A percentile compares a stretch with the other conserved stretches of the same genome.
phyloP scores from a whole-genome alignment of 768 basidiomycete species.

The Mycena epipterygia region DNA sequence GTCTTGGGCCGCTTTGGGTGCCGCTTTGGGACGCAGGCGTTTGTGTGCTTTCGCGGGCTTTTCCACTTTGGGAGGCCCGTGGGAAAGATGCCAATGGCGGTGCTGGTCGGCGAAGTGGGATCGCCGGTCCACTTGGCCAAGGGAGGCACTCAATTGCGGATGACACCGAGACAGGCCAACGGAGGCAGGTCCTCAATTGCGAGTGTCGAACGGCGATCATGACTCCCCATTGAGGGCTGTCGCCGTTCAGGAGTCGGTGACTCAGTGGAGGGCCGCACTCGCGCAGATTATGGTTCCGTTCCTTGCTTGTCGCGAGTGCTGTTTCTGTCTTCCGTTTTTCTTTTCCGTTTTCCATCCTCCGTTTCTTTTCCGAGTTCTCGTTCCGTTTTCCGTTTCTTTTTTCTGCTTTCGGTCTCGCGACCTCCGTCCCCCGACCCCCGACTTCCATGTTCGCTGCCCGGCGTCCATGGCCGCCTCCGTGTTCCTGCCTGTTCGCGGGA shows the following conservation, averaged over 20 bases:
- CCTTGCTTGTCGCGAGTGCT: not conserved
- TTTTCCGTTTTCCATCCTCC: not conserved
- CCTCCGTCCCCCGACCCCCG: not conserved
- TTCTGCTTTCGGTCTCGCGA: not conserved
- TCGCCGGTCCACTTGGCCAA: too few relatives aligned
- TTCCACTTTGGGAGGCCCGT: too few relatives aligned
- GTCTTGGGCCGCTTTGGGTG: too few relatives aligned
- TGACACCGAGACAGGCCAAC: too few relatives aligned
- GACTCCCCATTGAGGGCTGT: not conserved
- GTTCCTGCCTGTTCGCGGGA: too few relatives aligned
- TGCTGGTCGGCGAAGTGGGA: too few relatives aligned
- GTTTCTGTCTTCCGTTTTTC: not conserved
- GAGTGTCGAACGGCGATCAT: too few relatives aligned
- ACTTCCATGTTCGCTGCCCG: not conserved
- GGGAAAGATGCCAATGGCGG: too few relatives aligned
- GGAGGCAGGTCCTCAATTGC: too few relatives aligned
- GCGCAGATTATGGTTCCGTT: not conserved
- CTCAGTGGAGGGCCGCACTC: not conserved
- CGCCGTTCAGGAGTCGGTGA: not conserved
- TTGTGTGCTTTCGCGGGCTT: too few relatives aligned
- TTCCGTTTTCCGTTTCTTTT: not conserved
- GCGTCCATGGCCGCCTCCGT: too few relatives aligned
- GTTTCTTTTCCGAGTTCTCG: not conserved
- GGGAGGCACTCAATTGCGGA: too few relatives aligned
- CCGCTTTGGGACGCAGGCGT: constrained; percentile 3